A percentile compares a stretch with the other conserved stretches of the same genome.
These are phyloP conservation scores for Podaxis sp. DNA, from an alignment of 768 basidiomycete genomes.

Conservation along the genomic window DNA sequence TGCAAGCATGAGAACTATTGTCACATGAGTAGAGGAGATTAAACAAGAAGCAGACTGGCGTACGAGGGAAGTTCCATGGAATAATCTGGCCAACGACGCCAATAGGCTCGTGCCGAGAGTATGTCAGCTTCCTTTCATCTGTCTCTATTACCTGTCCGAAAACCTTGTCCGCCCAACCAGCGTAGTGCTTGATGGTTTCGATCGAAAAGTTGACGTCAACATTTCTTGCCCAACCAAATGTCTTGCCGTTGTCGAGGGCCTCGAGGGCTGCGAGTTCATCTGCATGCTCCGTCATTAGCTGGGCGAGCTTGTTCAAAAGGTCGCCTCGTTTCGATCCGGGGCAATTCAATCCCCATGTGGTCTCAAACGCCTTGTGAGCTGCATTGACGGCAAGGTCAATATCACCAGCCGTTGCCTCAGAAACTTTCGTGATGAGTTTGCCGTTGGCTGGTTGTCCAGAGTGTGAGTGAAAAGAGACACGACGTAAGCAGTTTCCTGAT, in stretches of 20 bases:
- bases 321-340: conserved; percentile 39
- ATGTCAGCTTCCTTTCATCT: conserved; percentile 27
- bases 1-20: conserved; percentile 53
- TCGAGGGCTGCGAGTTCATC: conserved; percentile 51
- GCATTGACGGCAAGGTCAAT: conserved; percentile 72
- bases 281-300: conserved; percentile 27
- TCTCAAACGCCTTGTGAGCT: conserved; percentile 54
- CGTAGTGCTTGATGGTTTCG: conserved; percentile 67
- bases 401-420: conserved; percentile 65
- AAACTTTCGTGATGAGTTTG: conserved; percentile 53
- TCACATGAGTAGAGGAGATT: conserved; percentile 18
- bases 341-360: conserved; percentile 63
- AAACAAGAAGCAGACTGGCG: conserved; percentile 5
- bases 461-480: conserved; percentile 4
- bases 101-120: conserved; percentile 28
- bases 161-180: conserved; percentile 86
- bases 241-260: conserved; percentile 67
- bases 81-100: conserved; percentile 28
- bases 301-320: conserved; percentile 31
- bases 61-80: conserved; percentile 61
- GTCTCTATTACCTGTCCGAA: conserved; percentile 68
- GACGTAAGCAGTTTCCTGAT: not conserved
- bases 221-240: conserved; percentile 45
- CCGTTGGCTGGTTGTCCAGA: conserved; percentile 51
- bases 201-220: conserved; percentile 49